Evolutionary conservation across 2,329 filamentous ascomycete genomes (phyloP).

Genomic region (Sporothrix mexicana): DNA sequence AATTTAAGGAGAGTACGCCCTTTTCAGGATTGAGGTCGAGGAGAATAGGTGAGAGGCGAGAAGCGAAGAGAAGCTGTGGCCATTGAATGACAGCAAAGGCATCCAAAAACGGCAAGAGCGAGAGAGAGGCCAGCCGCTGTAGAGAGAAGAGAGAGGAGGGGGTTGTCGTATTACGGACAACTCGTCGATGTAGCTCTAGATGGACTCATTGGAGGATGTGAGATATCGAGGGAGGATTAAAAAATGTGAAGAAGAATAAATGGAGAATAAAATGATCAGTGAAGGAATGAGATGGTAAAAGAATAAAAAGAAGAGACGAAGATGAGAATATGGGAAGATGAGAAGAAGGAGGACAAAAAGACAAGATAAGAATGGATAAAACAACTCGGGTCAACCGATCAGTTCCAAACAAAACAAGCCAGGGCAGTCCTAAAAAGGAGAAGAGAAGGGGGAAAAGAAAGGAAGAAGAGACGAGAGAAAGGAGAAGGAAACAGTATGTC

Average conservation of each 20-base stretch:
- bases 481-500: not conserved
- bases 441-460: not conserved
- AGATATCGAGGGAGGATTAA: not conserved
- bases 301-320: not conserved
- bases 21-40: conserved; percentile 18
- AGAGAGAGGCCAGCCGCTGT: not conserved
- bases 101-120: not conserved
- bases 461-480: not conserved
- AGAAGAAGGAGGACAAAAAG: not conserved
- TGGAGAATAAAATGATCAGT: not conserved
- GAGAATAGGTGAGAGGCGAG: conserved; percentile 3
- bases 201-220: not conserved
- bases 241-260: not conserved
- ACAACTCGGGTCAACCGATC: conserved; percentile 31
- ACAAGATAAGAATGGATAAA: not conserved
- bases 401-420: conserved; percentile 27
- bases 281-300: not conserved
- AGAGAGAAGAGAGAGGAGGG: not conserved
- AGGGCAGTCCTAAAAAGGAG: not conserved
- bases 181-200: not conserved
- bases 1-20: conserved; percentile 16
- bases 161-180: conserved; percentile 10
- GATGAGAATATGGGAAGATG: not conserved
- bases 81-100: conserved; percentile 21
- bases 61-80: not conserved